phyloP scores from a whole-genome alignment of 225 moss, liverwort and hornwort genomes.

The Polytrichum formosum region DNA sequence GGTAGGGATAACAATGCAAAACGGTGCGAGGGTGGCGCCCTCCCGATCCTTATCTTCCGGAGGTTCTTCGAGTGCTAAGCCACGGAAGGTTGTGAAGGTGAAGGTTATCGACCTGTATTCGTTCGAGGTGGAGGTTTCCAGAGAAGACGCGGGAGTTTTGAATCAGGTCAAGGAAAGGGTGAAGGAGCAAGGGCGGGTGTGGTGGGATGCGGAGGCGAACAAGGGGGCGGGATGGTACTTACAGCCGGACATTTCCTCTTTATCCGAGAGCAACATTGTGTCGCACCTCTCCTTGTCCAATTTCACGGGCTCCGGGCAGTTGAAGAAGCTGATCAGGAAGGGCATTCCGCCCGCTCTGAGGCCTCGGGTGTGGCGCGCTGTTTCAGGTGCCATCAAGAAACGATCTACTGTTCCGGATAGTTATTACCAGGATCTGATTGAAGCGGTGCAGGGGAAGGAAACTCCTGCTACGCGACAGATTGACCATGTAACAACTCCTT shows the following conservation, averaged over 20 bases:
- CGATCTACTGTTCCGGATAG: slow-evolving; percentile 89
- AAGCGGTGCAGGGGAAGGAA: slow-evolving; percentile 76
- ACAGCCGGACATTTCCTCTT: slow-evolving; percentile 67
- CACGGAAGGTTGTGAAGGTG: slow-evolving; percentile 40
- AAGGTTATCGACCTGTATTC: slow-evolving; percentile 75
- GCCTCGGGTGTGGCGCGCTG: slow-evolving; percentile 86
- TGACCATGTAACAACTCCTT: slow-evolving; percentile 61
- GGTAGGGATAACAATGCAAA: slow-evolving; percentile 12
- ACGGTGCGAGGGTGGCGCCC: slow-evolving; percentile 18
- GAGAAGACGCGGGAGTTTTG: slow-evolving; percentile 72
- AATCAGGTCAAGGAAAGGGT: slow-evolving; percentile 82
- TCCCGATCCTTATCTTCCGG: slow-evolving; percentile 9
- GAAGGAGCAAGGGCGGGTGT: slow-evolving; percentile 85
- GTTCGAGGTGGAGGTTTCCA: slow-evolving; percentile 73
- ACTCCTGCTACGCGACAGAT: slow-evolving; percentile 91
- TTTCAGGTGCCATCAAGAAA: slow-evolving; percentile 88
- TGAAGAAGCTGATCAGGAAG: slow-evolving; percentile 86
- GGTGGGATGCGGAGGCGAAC: slow-evolving; percentile 87
- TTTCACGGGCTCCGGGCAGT: slow-evolving; percentile 73
- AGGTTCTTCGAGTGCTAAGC: slow-evolving; percentile 21
- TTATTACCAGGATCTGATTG: slow-evolving; percentile 87
- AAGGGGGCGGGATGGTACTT: slow-evolving; percentile 90
- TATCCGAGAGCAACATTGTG: slow-evolving; percentile 60
- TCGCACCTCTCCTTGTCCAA: slow-evolving; percentile 81
- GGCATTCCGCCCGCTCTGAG: slow-evolving; percentile 86